Evolutionary conservation across 768 basidiomycete species (phyloP), one percentile per base, ranked within the genome.

Genomic region (Lactarius sanguifluus): DNA sequence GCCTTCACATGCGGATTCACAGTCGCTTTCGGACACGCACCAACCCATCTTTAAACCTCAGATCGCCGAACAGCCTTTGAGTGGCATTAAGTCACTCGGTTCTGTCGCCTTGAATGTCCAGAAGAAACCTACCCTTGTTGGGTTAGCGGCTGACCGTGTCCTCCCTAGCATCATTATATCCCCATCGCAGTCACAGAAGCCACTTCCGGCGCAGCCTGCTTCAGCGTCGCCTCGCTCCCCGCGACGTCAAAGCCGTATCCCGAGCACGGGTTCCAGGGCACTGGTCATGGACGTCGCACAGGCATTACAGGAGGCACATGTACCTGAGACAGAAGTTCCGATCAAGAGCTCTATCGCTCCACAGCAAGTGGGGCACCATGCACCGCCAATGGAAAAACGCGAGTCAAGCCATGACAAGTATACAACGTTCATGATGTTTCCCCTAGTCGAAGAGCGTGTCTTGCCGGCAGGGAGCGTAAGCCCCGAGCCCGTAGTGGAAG

Each of bases 201-300:
- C 28, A 50, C 43, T 32, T 13, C 55, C 23, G 10, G 5, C 16
- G 23, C 45, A 34, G 54, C 28, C 56, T 43, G 23, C 38, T 28
- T 28, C 54, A 36, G 16, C 61, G 30, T 43, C 66, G 12, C 65
- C 68, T n/a, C 69, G 61, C 30, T 66, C 81, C 1, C 79, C 83
- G 6, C 72, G 76, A 4, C 81, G 80, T 60, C 83, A 82, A 71
- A 65, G 77, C 55, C 85, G 89, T 25, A 87, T 87, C 60, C 85
- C 89, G 5, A 90, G 85, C 71, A 83, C 88, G 6, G 88, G 89
- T 18, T 85, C 83, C 61, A 79, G 91, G 66, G 84, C 88, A 23
- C 85, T 86, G 16, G 89, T 86, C 28, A 92, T 92, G 91, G 89
- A 92, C 50, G 84, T 92, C 13, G 89, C 89, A 3, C 87, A 87